A percentile compares a stretch with the other conserved stretches of the same genome.
These are phyloP conservation scores for Artemisia tridentata DNA, from an alignment of 129 eudicot species.

Conservation along the genomic window DNA sequence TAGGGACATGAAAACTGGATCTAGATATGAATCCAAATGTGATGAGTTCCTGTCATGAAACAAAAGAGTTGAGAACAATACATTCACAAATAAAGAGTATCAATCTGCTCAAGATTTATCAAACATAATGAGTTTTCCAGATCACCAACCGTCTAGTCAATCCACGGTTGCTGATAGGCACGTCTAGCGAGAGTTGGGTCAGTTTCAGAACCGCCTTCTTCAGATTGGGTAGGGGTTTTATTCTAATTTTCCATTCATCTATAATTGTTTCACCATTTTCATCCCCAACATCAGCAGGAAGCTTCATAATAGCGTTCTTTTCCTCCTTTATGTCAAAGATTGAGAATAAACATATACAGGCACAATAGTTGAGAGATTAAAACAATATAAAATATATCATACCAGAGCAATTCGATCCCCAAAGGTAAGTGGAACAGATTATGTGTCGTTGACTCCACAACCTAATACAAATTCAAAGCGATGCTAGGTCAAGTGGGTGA, in stretches of 20 bases:
- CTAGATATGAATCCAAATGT: conserved; percentile 82
- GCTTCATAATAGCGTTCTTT: conserved; percentile 74
- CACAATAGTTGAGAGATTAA: no score
- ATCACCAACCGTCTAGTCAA: conserved; percentile 69
- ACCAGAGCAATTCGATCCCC: no score
- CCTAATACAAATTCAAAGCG: no score
- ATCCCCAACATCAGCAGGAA: conserved; percentile 99
- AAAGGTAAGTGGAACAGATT: no score
- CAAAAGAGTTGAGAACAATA: no score
- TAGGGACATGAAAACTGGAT: conserved; percentile 96
- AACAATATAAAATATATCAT: no score
- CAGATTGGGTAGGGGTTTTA: conserved; percentile 79
- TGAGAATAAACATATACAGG: no score
- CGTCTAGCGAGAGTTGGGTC: conserved; percentile 56
- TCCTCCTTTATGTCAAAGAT: conserved; percentile 90
- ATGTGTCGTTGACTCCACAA: no score
- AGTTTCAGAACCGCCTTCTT: conserved; percentile 55
- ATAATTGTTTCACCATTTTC: conserved; percentile 97
- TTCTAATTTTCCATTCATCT: conserved; percentile 94
- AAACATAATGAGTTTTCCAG: conserved; percentile 1
- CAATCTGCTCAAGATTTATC: no score
- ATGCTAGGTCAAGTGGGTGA: no score
- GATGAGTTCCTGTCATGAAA: conserved; percentile 70
- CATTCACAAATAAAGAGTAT: no score
- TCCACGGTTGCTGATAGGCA: conserved; percentile 68